These are phyloP conservation scores for Aspergillus udagawae DNA, from an alignment of 2,329 filamentous ascomycete genomes.

Conservation along the genomic window DNA sequence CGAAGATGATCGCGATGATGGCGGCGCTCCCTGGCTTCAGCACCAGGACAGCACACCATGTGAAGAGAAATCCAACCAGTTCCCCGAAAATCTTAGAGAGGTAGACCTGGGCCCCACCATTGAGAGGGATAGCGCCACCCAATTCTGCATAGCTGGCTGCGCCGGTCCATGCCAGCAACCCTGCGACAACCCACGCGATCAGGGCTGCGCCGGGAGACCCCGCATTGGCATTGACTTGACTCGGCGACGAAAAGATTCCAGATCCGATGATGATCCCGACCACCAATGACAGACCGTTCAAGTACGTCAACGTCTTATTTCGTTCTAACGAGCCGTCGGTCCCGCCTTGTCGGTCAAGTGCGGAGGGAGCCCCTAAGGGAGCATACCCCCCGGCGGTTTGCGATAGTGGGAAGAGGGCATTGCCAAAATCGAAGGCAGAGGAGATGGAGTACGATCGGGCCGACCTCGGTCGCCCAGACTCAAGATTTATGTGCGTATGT, in stretches of 20 bases:
- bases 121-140: constrained; percentile 90
- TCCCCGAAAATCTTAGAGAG: constrained; percentile 96
- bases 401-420: constrained; percentile 85
- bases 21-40: constrained; percentile 90
- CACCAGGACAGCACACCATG: constrained; percentile 91
- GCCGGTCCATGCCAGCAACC: constrained; percentile 93
- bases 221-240: constrained; percentile 85
- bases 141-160: constrained; percentile 93
- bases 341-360: constrained; percentile 52
- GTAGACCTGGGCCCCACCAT: constrained; percentile 91
- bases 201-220: constrained; percentile 87
- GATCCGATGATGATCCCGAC: constrained; percentile 93
- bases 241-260: constrained; percentile 92
- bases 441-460: constrained; percentile 80
- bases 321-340: constrained; percentile 82
- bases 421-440: constrained; percentile 93
- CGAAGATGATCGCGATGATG: constrained; percentile 96
- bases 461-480: constrained; percentile 47
- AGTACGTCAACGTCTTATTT: constrained; percentile 89
- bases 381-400: constrained; percentile 80
- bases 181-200: constrained; percentile 87
- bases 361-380: constrained; percentile 73
- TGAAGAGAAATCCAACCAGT: constrained; percentile 87
- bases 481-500: constrained; percentile 47
- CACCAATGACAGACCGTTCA: constrained; percentile 89